Evolutionary conservation across 352 stramenopile species (phyloP).

Genomic region (Globisporangium takayamanum): DNA sequence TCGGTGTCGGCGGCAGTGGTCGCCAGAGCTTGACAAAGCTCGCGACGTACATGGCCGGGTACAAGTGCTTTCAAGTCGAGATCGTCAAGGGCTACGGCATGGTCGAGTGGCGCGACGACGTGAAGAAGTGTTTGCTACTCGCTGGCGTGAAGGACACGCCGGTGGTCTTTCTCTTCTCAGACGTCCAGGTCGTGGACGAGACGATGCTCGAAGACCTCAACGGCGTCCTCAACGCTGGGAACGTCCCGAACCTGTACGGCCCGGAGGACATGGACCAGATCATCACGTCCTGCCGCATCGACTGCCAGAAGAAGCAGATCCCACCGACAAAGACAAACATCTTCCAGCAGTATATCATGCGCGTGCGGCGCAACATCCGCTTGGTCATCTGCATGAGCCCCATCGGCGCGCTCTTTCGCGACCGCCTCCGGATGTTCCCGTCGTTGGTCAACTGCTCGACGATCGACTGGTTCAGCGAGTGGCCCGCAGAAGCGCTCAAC

Average conservation of each 20-base stretch:
- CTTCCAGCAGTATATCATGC: constrained; percentile 91
- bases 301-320: constrained; percentile 90
- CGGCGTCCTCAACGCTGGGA: constrained; percentile 92
- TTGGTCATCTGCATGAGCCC: constrained; percentile 88
- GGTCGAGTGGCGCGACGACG: constrained; percentile 90
- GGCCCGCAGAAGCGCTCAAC: constrained; percentile 79
- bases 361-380: constrained; percentile 89
- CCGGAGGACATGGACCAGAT: constrained; percentile 92
- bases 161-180: constrained; percentile 92
- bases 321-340: constrained; percentile 93
- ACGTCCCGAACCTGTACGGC: constrained; percentile 92
- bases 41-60: constrained; percentile 91
- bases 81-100: constrained; percentile 93
- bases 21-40: constrained; percentile 91
- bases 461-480: constrained; percentile 88
- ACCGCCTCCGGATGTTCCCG: constrained; percentile 84
- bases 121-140: constrained; percentile 88
- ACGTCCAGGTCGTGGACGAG: constrained; percentile 93
- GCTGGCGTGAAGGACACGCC: constrained; percentile 89
- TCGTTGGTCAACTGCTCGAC: constrained; percentile 84
- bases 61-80: constrained; percentile 93
- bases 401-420: constrained; percentile 70
- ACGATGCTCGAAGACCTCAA: constrained; percentile 96
- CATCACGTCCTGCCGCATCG: constrained; percentile 81
- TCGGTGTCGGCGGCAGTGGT: constrained; percentile 90